Evolutionary conservation across 2,329 filamentous ascomycete species (phyloP).

Genomic region (Septoria linicola): DNA sequence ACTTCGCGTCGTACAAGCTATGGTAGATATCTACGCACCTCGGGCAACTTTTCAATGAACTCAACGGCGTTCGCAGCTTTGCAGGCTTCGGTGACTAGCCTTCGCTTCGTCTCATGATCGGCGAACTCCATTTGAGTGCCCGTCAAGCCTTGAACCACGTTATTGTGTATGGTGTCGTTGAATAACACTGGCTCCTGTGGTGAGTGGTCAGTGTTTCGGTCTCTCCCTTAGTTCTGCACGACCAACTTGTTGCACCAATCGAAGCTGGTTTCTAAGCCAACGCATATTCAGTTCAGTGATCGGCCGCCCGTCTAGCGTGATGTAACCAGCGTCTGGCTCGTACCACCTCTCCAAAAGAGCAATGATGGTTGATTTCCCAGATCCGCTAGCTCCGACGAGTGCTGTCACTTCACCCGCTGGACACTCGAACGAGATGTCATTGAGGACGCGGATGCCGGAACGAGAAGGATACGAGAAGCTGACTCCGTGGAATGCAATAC

Average conservation of each 20-base stretch:
- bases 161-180: conserved; percentile 43
- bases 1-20: conserved; percentile 37
- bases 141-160: neutral
- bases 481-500: no score
- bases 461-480: no score
- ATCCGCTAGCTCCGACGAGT: conserved; percentile 45
- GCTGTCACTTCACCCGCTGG: conserved; percentile 35
- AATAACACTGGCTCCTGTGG: conserved; percentile 30
- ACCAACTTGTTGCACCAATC: no score
- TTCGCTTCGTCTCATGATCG: conserved; percentile 39
- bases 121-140: neutral
- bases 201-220: no score
- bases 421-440: no score
- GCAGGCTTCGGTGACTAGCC: conserved; percentile 51
- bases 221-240: no score
- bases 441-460: no score
- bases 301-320: no score
- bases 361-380: conserved; percentile 44
- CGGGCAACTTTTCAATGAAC: conserved; percentile 53
- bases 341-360: conserved; percentile 39
- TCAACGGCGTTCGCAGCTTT: conserved; percentile 53
- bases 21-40: conserved; percentile 42
- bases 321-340: conserved; percentile 25
- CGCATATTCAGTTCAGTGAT: no score
- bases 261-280: no score